Conservation (phyloP, 208 protist genomes). For the Acanthamoeba royreba region DNA sequence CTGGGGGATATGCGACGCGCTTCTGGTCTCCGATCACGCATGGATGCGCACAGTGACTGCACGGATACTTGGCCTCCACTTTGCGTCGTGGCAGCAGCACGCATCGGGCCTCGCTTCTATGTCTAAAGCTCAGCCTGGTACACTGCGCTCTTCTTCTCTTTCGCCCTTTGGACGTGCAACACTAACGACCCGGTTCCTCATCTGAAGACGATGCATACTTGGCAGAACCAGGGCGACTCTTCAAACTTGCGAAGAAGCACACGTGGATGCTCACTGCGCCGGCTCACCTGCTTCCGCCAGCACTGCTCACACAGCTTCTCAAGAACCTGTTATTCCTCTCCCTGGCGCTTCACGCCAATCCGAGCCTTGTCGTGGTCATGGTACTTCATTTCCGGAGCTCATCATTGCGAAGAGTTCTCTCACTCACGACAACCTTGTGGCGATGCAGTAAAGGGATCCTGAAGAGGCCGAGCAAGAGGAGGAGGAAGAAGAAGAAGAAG, state of each 20-base stretch:
- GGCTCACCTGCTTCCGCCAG: neutral
- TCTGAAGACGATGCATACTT: neutral
- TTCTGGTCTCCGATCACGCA: neutral
- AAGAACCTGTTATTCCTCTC: conserved; percentile 43
- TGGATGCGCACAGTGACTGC: neutral
- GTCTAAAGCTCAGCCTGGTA: neutral
- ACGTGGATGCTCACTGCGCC: neutral
- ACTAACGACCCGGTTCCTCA: neutral
- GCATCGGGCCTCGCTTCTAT: neutral
- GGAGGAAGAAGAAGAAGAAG: neutral
- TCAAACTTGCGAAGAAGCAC: neutral
- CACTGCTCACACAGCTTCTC: conserved; percentile 20
- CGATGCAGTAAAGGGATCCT: neutral
- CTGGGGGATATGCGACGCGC: neutral
- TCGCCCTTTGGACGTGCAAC: neutral
- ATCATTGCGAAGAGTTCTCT: neutral
- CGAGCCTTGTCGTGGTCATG: neutral
- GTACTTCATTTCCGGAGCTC: neutral
- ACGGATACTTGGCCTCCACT: neutral
- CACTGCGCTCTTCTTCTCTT: neutral
- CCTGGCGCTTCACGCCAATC: neutral
- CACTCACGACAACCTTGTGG: neutral
- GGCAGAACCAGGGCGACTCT: neutral
- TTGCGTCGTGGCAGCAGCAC: neutral
- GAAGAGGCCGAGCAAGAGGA: neutral